A percentile compares a stretch with the other conserved stretches of the same genome.
phyloP scores from a whole-genome alignment of 441 rosid species.

The Rhodomyrtus psidioides region DNA sequence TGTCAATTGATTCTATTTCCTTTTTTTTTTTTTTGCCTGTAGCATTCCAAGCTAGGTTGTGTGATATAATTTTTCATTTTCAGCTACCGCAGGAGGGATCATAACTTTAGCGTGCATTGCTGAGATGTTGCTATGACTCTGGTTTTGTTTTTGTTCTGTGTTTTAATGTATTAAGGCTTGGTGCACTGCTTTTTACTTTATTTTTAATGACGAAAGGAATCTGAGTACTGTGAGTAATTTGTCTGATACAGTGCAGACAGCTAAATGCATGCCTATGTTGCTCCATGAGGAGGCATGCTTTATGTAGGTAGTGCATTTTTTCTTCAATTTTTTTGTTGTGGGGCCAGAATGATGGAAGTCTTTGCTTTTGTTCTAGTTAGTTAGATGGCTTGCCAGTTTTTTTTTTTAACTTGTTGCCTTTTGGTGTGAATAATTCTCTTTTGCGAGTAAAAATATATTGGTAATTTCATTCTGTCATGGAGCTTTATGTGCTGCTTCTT shows the following conservation, averaged over 20 bases:
- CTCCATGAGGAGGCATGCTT: not conserved
- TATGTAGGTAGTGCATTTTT: not conserved
- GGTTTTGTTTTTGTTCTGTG: not conserved
- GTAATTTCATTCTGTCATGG: not conserved
- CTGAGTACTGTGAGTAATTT: not conserved
- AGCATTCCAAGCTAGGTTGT: not conserved
- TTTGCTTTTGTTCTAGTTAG: not conserved
- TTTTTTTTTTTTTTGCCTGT: not conserved
- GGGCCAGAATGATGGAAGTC: not conserved
- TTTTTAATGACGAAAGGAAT: not conserved
- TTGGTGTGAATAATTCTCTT: not conserved
- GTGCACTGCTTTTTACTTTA: not conserved
- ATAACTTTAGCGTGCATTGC: not conserved
- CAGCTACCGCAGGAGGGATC: not conserved
- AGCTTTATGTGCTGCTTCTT: slow-evolving; percentile 4
- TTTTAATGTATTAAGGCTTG: not conserved
- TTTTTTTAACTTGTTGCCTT: not conserved
- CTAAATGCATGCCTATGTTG: not conserved
- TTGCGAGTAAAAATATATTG: not conserved
- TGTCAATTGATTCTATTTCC: not conserved
- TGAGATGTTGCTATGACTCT: not conserved
- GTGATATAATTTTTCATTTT: not conserved
- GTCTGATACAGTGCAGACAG: not conserved
- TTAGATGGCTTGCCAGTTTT: not conserved
- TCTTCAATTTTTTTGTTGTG: not conserved